A percentile compares a stretch with the other conserved stretches of the same genome.
Conservation (phyloP, 169 alveolate genomes). For the Cryptosporidium baileyi region DNA sequence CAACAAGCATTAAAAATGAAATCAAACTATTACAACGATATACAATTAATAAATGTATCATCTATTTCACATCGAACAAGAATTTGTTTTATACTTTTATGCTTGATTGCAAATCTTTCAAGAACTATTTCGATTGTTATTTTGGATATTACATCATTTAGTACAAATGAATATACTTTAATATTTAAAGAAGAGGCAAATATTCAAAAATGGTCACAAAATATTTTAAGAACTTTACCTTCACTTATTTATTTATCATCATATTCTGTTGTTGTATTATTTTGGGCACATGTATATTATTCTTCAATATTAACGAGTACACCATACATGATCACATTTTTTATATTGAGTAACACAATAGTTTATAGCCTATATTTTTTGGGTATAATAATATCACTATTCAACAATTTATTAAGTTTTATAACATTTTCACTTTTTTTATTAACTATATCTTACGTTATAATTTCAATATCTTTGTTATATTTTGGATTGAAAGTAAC, state of each 20-base stretch:
- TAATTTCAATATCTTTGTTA: conserved; percentile 27
- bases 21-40: conserved; percentile 20
- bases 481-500: conserved; percentile 52
- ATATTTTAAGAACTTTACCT: conserved; percentile 49
- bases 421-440: background rate
- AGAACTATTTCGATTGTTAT: conserved; percentile 39
- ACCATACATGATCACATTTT: conserved; percentile 39
- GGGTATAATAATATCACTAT: background rate
- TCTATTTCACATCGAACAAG: conserved; percentile 66
- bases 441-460: conserved; percentile 1
- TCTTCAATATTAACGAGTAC: conserved; percentile 39
- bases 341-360: conserved; percentile 6
- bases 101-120: conserved; percentile 25
- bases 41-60: conserved; percentile 21
- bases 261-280: conserved; percentile 51
- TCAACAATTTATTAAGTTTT: background rate
- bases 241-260: conserved; percentile 41
- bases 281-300: conserved; percentile 65
- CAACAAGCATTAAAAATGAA: conserved; percentile 68
- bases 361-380: conserved; percentile 28
- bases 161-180: background rate
- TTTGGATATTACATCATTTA: conserved; percentile 37
- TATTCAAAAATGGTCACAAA: conserved; percentile 17
- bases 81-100: conserved; percentile 28
- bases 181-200: background rate